Conservation (phyloP, 345 rosid species). For the Populus tremula region DNA sequence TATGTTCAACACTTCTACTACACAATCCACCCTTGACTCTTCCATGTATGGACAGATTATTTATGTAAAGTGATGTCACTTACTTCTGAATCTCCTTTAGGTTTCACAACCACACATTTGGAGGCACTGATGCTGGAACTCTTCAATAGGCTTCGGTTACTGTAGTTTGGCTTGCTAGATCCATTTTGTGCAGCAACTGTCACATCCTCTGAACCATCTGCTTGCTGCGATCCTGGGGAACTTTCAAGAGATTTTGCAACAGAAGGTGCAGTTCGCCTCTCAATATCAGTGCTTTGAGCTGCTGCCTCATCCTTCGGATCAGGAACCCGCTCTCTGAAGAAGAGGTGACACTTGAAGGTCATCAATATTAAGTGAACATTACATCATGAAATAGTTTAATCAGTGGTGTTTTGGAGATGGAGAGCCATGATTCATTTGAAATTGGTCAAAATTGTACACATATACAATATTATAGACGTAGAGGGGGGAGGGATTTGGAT, state of each 20-base stretch:
- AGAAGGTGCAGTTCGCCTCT: slow-evolving; percentile 43
- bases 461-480: not conserved
- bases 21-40: not conserved
- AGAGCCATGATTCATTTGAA: not conserved
- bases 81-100: slow-evolving; percentile 49
- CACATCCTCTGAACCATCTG: slow-evolving; percentile 39
- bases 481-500: not conserved
- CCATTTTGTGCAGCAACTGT: slow-evolving; percentile 30
- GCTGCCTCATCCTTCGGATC: slow-evolving; percentile 54
- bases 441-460: not conserved
- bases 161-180: slow-evolving; percentile 38
- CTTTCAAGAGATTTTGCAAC: slow-evolving; percentile 50
- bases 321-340: slow-evolving; percentile 76
- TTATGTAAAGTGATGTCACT: slow-evolving; percentile 1
- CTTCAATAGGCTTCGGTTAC: slow-evolving; percentile 70
- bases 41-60: not conserved
- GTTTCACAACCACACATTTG: slow-evolving; percentile 64
- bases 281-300: slow-evolving; percentile 29
- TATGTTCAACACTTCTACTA: not conserved
- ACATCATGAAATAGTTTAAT: not conserved
- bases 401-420: not conserved
- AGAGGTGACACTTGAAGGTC: slow-evolving; percentile 12
- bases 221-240: slow-evolving; percentile 36
- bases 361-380: not conserved
- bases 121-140: slow-evolving; percentile 97